Evolutionary conservation across 441 rosid genomes (phyloP).

Genomic region (Geranium incanum): DNA sequence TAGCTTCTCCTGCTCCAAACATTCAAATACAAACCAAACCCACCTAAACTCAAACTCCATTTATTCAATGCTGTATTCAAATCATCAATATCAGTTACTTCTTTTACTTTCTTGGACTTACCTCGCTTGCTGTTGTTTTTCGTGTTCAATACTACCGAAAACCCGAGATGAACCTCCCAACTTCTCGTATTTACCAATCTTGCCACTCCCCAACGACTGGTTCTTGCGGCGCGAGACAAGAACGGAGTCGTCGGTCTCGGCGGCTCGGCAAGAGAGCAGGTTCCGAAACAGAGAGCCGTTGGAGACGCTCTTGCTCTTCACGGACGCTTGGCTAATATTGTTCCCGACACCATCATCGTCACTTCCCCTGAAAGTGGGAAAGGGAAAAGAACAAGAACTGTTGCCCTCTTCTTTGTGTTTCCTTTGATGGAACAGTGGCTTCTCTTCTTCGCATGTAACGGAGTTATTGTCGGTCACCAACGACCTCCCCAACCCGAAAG

Average conservation of each 20-base stretch:
- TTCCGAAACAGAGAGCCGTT: slow-evolving; percentile 36
- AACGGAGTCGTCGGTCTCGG: slow-evolving; percentile 41
- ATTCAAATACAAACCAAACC: not conserved
- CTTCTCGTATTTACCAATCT: slow-evolving; percentile 11
- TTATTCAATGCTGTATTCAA: too few relatives aligned
- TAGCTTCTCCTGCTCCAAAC: slow-evolving; percentile 32
- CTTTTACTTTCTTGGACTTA: slow-evolving; percentile 3
- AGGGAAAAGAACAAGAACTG: slow-evolving; percentile 13
- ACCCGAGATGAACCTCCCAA: slow-evolving; percentile 22
- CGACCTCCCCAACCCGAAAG: slow-evolving; percentile 38
- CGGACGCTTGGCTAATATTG: slow-evolving; percentile 21
- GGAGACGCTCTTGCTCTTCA: too few relatives aligned
- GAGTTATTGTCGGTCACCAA: slow-evolving; percentile 41
- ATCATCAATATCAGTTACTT: too few relatives aligned
- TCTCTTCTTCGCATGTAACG: slow-evolving; percentile 21
- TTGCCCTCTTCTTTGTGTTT: not conserved
- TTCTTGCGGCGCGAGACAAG: slow-evolving; percentile 26
- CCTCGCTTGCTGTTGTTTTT: slow-evolving; percentile 25
- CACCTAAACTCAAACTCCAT: not conserved
- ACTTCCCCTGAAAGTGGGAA: slow-evolving; percentile 19
- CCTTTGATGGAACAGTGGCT: not conserved
- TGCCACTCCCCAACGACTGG: not conserved
- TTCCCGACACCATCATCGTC: slow-evolving; percentile 28
- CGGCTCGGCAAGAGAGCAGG: slow-evolving; percentile 46
- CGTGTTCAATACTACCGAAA: slow-evolving; percentile 33